Base-by-base conservation (phyloP, 1,139 yeast species). In the Komagataea norvegica region DNA sequence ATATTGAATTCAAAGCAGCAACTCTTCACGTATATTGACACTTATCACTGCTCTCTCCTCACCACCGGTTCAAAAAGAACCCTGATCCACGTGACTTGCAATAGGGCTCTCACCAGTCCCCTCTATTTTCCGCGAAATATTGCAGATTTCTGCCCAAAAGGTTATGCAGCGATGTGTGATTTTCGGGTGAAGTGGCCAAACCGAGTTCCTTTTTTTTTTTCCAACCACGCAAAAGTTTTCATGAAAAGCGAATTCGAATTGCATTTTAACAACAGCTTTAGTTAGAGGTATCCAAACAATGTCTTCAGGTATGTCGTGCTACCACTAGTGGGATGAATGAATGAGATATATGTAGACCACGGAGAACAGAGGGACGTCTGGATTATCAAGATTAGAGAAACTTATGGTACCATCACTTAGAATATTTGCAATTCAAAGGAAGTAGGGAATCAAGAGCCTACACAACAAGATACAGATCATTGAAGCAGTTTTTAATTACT, bases 231-330 rank as follows among this genome's bases (percentile, higher is more conserved):
- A 42, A 42, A 40, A 42, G 39, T 40, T 42, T 42, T 42, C 43
- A 34, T 26, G 33, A 37, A 40, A 40, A 40, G 40, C 31, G 36
- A 34, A 39, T 16, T 29, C 14, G 13, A 18, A 15, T 29, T 24
- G 27, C 25, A 25, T 17, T 22, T 29, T 28, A 33, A 29, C 37
- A 28, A 18, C 27, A 38, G 37, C 32, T 35, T 25, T 11, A 20
- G 33, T 20, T 16, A 37, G 28, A 33, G 34, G 36, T 30, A 39
- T 31, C 39, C 31, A 25, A 36, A 43, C 39, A 35, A 46, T 46
- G 50, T 41, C 50, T 46, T 37, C 50, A 37, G 50, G 50, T 46
- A 46, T 45, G 50, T 42, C 33, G 18, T 18, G 30, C 23, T 9
- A 23, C 11, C 16, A 22, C 18, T n/a, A 22, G 34, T 17, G 25